Base-by-base conservation (phyloP, 1,284 basidiomycete species). In the Anthracocystis walkeri region DNA sequence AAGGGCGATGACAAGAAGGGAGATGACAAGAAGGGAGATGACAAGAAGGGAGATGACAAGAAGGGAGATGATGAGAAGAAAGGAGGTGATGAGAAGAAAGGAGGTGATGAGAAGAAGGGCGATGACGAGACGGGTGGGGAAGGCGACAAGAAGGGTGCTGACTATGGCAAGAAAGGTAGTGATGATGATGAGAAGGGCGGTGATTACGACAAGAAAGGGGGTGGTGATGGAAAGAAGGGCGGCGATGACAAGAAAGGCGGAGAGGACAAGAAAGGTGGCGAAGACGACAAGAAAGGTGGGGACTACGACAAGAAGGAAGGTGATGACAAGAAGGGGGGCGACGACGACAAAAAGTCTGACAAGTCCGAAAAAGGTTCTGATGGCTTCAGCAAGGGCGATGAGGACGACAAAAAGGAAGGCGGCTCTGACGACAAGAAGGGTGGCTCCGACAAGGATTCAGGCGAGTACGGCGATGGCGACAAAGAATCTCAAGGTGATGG, bases 201-300 rank as follows among this genome's bases (percentile, higher is more conserved):
- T 3, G 33, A 46, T 3, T 12, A 14, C 7, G 44, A 41, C 23
- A 56, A 56, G 31, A 42, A 42, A 25, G 40, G 40, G n/a, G 52
- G 25, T 12, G 44, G 10, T 11, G 12, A 16, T 33, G 54, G 20
- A 12, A 56, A 56, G 33, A 16, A 31, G 29, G 54, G 54, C 3
- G 54, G 31, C 7, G 14, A 23, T 6, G 20, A 25, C 12, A 35
- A 31, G 42, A 25, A 21, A 10, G 52, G 25, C 33, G 52, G 18
- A 0, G n/a, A n/a, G n/a, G 41, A 29, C 7, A 54, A 54, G 33
- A 20, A 31, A n/a, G 49, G 33, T 4, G 52, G 41, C 2, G 31
- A 46, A 4, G 23, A 45, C 4, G 55, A 49, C 6, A 46, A 59
- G 21, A 53, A 51, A 12, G 51, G 51, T 10, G 42, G 49, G n/a